These are phyloP conservation scores for Thalassiosira delicatula DNA, from an alignment of 352 stramenopile genomes.

Conservation along the genomic window DNA sequence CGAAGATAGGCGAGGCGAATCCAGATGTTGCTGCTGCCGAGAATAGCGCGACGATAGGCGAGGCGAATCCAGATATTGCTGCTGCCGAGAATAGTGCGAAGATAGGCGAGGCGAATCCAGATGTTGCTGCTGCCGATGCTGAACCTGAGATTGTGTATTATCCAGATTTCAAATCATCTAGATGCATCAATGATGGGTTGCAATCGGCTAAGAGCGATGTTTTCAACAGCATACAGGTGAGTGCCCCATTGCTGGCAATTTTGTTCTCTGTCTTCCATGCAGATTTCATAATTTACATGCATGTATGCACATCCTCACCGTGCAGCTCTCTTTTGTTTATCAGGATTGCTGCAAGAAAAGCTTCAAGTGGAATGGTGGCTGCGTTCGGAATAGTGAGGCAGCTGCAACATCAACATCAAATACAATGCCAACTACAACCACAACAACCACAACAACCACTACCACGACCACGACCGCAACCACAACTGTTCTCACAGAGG, in stretches of 20 bases:
- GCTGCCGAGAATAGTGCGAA: slow-evolving; percentile 37
- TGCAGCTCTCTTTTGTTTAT: no score
- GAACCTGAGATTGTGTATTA: slow-evolving; percentile 2
- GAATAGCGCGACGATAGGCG: neutral
- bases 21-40: neutral
- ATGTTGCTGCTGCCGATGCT: neutral
- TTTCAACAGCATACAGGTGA: slow-evolving; percentile 6
- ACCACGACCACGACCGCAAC: no score
- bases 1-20: no score
- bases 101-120: no score
- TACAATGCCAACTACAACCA: neutral
- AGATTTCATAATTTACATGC: no score
- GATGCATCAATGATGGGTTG: slow-evolving; percentile 24
- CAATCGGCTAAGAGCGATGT: neutral
- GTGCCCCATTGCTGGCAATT: no score
- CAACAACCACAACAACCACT: no score
- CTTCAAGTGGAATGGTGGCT: slow-evolving; percentile 13
- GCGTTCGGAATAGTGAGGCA: neutral
- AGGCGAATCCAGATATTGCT: neutral
- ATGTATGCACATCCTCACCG: no score
- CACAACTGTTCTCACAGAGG: neutral
- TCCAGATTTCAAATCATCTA: neutral
- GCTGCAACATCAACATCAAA: no score
- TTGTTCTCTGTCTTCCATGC: no score
- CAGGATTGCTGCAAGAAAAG: slow-evolving; percentile 22